These are phyloP conservation scores for Polychytrium aggregatum DNA, from an alignment of 192 early-diverging fungal genomes.

Conservation along the genomic window DNA sequence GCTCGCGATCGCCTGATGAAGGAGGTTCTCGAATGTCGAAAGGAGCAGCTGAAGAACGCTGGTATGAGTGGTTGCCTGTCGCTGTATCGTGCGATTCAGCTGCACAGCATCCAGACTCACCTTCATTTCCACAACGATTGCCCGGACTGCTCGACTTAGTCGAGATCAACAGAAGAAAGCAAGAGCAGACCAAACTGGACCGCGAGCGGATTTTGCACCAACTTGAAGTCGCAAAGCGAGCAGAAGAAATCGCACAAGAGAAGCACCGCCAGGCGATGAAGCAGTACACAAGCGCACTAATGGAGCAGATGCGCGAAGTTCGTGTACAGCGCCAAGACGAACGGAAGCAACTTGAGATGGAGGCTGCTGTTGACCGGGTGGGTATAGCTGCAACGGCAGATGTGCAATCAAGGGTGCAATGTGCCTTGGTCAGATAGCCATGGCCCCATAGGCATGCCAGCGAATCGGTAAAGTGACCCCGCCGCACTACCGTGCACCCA, in stretches of 20 bases:
- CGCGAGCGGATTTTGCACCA: slow-evolving; percentile 18
- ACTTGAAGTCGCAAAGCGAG: slow-evolving; percentile 15
- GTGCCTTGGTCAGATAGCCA: too few relatives aligned
- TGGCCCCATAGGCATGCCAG: too few relatives aligned
- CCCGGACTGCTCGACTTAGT: slow-evolving; percentile 6
- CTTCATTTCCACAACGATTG: background rate
- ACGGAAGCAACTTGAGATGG: slow-evolving; percentile 2
- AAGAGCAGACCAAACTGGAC: slow-evolving; percentile 20
- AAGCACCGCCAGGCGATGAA: slow-evolving; percentile 4
- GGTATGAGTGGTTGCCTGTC: slow-evolving; percentile 8
- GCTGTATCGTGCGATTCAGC: background rate
- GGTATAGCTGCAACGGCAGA: too few relatives aligned
- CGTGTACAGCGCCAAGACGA: slow-evolving; percentile 16
- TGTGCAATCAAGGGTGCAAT: too few relatives aligned
- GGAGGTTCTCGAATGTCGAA: slow-evolving; percentile 30
- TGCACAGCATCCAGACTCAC: background rate
- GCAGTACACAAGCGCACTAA: slow-evolving; percentile 16
- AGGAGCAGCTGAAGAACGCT: slow-evolving; percentile 28
- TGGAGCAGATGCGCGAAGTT: slow-evolving; percentile 23
- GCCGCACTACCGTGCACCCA: too few relatives aligned
- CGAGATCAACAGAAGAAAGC: slow-evolving; percentile 17
- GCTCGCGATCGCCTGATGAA: slow-evolving; percentile 40
- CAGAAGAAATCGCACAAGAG: slow-evolving; percentile 18
- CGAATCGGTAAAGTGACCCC: too few relatives aligned
- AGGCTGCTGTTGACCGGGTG: slow-evolving; percentile 14